Conservation (phyloP, 768 basidiomycete genomes). For the Phylloporus scabripes region DNA sequence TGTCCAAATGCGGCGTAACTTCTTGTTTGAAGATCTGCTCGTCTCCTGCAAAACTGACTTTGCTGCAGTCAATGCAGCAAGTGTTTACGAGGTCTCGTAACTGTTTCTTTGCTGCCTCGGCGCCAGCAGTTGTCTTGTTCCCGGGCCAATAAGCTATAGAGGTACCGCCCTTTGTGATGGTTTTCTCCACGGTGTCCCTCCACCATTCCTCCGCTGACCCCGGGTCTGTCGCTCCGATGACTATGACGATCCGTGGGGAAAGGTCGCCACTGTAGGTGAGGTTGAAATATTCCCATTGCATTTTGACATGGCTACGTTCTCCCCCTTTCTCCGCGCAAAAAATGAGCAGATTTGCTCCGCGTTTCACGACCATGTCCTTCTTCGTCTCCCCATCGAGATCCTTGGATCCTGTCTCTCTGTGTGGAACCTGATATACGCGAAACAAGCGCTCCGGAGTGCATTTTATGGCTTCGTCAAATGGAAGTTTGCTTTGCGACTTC, state of each 20-base stretch:
- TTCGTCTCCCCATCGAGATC: constrained; percentile 3
- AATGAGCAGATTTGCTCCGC: constrained; percentile 21
- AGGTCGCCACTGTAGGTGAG: constrained; percentile 22
- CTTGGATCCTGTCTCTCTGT: background rate
- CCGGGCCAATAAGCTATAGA: constrained; percentile 18
- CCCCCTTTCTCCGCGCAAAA: constrained; percentile 14
- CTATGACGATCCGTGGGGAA: constrained; percentile 20
- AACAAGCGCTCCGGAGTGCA: constrained; percentile 14
- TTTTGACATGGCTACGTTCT: constrained; percentile 8
- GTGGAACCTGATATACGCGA: constrained; percentile 17
- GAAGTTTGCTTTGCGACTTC: constrained; percentile 9
- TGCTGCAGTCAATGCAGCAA: constrained; percentile 23
- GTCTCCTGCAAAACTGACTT: constrained; percentile 5
- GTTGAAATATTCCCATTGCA: constrained; percentile 23
- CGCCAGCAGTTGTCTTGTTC: background rate
- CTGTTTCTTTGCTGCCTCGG: constrained; percentile 1
- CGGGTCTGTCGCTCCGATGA: constrained; percentile 16
- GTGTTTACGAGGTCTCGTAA: constrained; percentile 15
- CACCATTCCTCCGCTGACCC: constrained; percentile 21
- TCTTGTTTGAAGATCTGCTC: constrained; percentile 11
- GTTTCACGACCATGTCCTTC: constrained; percentile 10
- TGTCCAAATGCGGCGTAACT: constrained; percentile 2
- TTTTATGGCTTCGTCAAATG: constrained; percentile 16
- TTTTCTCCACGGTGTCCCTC: background rate
- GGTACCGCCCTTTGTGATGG: background rate